Base-by-base conservation (phyloP, 495 filamentous ascomycete species). In the Penicillium longicatenatum region DNA sequence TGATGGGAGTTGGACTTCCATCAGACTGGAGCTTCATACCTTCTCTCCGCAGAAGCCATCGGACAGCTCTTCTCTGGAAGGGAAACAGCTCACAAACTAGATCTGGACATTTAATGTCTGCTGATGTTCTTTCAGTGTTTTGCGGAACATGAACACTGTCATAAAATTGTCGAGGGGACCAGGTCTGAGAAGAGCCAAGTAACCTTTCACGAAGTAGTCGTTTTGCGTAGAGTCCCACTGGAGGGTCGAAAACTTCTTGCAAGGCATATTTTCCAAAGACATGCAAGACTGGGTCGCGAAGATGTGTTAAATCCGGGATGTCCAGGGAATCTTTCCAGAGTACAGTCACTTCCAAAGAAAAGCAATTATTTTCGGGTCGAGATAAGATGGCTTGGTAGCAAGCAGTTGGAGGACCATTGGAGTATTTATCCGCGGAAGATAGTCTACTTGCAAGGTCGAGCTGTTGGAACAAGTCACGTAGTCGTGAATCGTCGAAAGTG, bases 31-130 rank as follows among this genome's bases (percentile, higher is more conserved):
- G 64, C 10, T 71, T 62, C 59, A 79, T 68, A 8, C 82, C 78
- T 63, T 92, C 89, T 62, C 83, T 77, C 50, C 66, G 59, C 30
- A 92, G 58, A 58, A 93, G 73, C 88, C 89, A 93, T 44, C 79
- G 70, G 5, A 92, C 79, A n/a, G 89, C 81, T 59, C 89, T 77
- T 56, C 80, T 78, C 64, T 93, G 89, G 60, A 91, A 93, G 0
- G 88, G 86, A 63, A 87, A 89, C 4, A 92, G 74, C 26, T 79
- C 64, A 57, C 77, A 85, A 14, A 76, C 66, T 6, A 84, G 61
- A 9, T 74, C 45, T 16, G 64, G 64, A 41, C 73, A 73, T 60
- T 72, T 68, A 4, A 85, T 70, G n/a, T 70, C 49, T 14, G 67
- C 68, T 19, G 81, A 71, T 41, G 78, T 42, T 2, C 65, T 55